Percentiles rank a stretch among this genome's conserved stretches.
These are phyloP conservation scores for Gyromitra esculenta DNA, from an alignment of 2,329 filamentous ascomycete genomes.

Conservation along the genomic window DNA sequence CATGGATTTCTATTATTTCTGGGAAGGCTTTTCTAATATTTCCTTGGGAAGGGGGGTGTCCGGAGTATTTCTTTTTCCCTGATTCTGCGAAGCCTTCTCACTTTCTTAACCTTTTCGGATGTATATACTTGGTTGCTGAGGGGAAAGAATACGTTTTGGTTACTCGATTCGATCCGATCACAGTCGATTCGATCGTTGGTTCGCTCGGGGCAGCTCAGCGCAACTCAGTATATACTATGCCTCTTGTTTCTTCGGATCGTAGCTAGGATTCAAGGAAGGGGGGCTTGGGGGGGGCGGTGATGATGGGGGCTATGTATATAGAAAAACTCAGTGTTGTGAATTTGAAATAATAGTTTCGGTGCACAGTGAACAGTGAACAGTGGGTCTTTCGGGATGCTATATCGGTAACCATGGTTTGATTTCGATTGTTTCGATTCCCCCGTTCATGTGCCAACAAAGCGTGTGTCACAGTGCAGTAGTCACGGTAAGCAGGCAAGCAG, in stretches of 20 bases:
- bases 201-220: conserved; percentile 19
- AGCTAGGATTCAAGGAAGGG: background rate
- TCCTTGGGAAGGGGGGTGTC: conserved; percentile 6
- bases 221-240: conserved; percentile 15
- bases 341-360: conserved; percentile 17
- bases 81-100: conserved; percentile 14
- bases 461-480: conserved; percentile 30
- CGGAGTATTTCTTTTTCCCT: conserved; percentile 24
- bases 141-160: conserved; percentile 29
- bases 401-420: conserved; percentile 20
- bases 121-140: conserved; percentile 39
- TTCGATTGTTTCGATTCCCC: conserved; percentile 27
- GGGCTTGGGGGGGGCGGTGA: conserved; percentile 29
- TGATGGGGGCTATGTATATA: conserved; percentile 10
- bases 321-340: conserved; percentile 42
- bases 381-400: conserved; percentile 23
- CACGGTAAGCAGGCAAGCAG: background rate
- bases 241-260: conserved; percentile 25
- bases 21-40: conserved; percentile 25
- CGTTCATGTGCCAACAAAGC: conserved; percentile 22
- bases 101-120: conserved; percentile 26
- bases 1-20: conserved; percentile 16
- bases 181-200: conserved; percentile 43
- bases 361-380: background rate
- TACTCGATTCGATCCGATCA: conserved; percentile 46